These are phyloP conservation scores for Lepiota venenata DNA, from an alignment of 768 basidiomycete species.

Conservation along the genomic window DNA sequence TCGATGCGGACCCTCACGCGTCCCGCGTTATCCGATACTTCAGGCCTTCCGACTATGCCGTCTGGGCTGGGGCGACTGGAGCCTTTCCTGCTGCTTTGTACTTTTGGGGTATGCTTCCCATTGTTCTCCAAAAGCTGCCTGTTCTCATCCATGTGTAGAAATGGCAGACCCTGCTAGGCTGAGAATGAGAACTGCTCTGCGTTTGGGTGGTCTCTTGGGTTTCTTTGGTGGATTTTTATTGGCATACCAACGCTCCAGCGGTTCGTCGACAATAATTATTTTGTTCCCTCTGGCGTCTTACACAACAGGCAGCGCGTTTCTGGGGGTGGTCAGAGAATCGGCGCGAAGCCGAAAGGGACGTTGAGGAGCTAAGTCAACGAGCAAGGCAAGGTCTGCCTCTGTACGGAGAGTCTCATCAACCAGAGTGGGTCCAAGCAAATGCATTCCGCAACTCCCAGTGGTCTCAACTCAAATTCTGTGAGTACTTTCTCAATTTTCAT, in stretches of 20 bases:
- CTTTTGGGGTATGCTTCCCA: constrained; percentile 64
- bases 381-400: constrained; percentile 78
- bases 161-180: constrained; percentile 44
- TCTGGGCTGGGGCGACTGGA: constrained; percentile 78
- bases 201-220: constrained; percentile 72
- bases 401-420: constrained; percentile 81
- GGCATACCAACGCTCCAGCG: constrained; percentile 87
- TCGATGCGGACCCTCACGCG: constrained; percentile 92
- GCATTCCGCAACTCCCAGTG: constrained; percentile 88
- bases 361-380: constrained; percentile 72
- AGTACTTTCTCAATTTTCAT: constrained; percentile 25
- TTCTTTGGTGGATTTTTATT: constrained; percentile 89
- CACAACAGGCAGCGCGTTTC: constrained; percentile 64
- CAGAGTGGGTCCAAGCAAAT: constrained; percentile 80
- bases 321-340: constrained; percentile 94
- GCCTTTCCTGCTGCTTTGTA: constrained; percentile 81
- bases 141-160: constrained; percentile 29
- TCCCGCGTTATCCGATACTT: constrained; percentile 86
- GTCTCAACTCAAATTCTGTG: constrained; percentile 92
- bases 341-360: constrained; percentile 74
- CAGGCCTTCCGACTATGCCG: constrained; percentile 81
- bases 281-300: constrained; percentile 1
- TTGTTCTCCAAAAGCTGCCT: background rate
- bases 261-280: constrained; percentile 44
- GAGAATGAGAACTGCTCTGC: constrained; percentile 33